Percentiles rank a stretch among this genome's conserved stretches.
These are phyloP conservation scores for Pilasporangium apinafurcum DNA, from an alignment of 352 stramenopile species.

Conservation along the genomic window DNA sequence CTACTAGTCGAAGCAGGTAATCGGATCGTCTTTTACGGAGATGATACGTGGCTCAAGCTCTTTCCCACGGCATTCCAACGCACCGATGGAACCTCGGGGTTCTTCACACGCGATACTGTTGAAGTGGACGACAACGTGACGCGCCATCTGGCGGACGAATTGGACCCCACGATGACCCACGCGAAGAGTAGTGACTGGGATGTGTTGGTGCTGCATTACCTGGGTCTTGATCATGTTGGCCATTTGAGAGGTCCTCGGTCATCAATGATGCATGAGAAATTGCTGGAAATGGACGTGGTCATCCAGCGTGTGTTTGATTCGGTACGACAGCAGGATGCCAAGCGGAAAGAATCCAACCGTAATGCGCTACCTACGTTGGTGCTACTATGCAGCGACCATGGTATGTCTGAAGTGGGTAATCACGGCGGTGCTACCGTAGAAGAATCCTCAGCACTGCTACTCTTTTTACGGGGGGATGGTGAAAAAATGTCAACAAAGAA, in stretches of 20 bases:
- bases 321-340: constrained; percentile 48
- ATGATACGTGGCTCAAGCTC: constrained; percentile 88
- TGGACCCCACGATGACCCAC: constrained; percentile 65
- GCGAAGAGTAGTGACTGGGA: constrained; percentile 77
- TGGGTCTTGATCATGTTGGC: constrained; percentile 83
- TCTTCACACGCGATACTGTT: constrained; percentile 85
- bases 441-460: constrained; percentile 74
- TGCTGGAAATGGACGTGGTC: constrained; percentile 80
- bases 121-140: constrained; percentile 86
- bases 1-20: constrained; percentile 35
- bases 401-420: constrained; percentile 87
- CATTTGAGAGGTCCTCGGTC: constrained; percentile 78
- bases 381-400: constrained; percentile 82
- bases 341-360: constrained; percentile 12
- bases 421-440: constrained; percentile 81
- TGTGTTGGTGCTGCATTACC: constrained; percentile 80
- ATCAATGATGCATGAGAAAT: constrained; percentile 67
- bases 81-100: constrained; percentile 76
- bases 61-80: constrained; percentile 72
- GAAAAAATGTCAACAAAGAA: constrained; percentile 6
- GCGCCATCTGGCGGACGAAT: constrained; percentile 73
- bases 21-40: constrained; percentile 82
- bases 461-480: constrained; percentile 62
- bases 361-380: constrained; percentile 49
- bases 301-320: constrained; percentile 53